Evolutionary conservation across 805 yeast species (phyloP).

Genomic region (Metschnikowia gelsemii): DNA sequence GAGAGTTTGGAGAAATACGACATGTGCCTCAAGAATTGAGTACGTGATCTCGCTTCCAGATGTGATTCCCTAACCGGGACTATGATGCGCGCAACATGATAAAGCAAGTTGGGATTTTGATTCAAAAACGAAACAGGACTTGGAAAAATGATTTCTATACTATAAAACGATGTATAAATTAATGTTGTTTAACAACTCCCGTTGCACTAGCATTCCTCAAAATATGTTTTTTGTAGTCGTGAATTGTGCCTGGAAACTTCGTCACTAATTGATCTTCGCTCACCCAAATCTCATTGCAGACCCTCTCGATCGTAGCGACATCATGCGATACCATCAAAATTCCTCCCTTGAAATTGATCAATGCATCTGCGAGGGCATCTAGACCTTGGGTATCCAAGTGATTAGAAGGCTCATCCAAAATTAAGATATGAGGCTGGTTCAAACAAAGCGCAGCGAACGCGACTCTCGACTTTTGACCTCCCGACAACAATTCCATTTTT

Average conservation of each 20-base stretch:
- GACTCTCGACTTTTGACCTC: slow-evolving; percentile 98
- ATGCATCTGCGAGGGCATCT: slow-evolving; percentile 91
- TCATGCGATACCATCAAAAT: slow-evolving; percentile 97
- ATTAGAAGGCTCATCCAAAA: slow-evolving; percentile 96
- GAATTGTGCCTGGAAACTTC: slow-evolving; percentile 77
- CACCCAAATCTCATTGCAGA: slow-evolving; percentile 94
- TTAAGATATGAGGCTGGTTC: slow-evolving; percentile 83
- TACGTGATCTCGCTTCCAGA: too few species aligned
- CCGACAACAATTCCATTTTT: slow-evolving; percentile 84
- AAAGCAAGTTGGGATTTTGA: too few species aligned
- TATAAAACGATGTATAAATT: too few species aligned
- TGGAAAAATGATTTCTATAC: too few species aligned
- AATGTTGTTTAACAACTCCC: slow-evolving; percentile 92
- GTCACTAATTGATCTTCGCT: slow-evolving; percentile 81
- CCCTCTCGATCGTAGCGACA: slow-evolving; percentile 82
- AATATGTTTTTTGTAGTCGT: slow-evolving; percentile 87
- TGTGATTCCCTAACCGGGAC: too few species aligned
- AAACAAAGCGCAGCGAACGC: slow-evolving; percentile 96
- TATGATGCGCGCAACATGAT: slow-evolving; percentile 1
- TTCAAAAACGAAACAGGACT: too few species aligned
- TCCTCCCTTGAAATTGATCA: slow-evolving; percentile 89
- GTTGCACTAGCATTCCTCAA: slow-evolving; percentile 71
- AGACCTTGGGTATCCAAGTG: slow-evolving; percentile 98
- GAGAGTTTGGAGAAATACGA: slow-evolving; percentile 18
- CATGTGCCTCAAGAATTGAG: slow-evolving; percentile 1